A percentile compares a stretch with the other conserved stretches of the same genome.
Evolutionary conservation across 2,329 filamentous ascomycete genomes (phyloP).

Genomic region (Mycosphaerella arachidis): DNA sequence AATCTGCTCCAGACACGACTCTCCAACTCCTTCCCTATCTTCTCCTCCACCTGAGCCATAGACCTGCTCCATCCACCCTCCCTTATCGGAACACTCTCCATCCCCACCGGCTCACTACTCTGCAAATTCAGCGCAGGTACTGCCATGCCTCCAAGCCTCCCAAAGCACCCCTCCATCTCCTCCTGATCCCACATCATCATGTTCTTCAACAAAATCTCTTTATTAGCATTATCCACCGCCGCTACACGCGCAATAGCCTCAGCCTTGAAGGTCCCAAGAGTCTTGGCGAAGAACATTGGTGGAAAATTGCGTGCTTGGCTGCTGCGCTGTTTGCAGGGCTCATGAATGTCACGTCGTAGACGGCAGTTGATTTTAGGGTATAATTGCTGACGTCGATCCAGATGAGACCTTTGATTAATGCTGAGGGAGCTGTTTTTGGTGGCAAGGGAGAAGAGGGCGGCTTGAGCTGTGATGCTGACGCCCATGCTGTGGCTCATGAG

Average conservation of each 20-base stretch:
- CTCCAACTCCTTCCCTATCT: not conserved
- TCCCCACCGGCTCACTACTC: constrained; percentile 4
- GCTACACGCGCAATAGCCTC: constrained; percentile 5
- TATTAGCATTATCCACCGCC: constrained; percentile 6
- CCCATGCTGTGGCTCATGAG: constrained; percentile 16
- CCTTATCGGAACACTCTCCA: constrained; percentile 7
- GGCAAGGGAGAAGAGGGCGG: not conserved
- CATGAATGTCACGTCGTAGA: constrained; percentile 2
- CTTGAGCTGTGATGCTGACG: constrained; percentile 4
- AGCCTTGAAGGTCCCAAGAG: constrained; percentile 7
- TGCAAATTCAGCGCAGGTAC: constrained; percentile 10
- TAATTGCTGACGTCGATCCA: constrained; percentile 16
- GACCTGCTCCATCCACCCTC: constrained; percentile 3
- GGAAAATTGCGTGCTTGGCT: constrained; percentile 6
- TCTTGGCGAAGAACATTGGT: constrained; percentile 10
- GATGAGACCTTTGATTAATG: constrained; percentile 4
- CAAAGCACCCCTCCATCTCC: not conserved
- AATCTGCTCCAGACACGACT: not conserved
- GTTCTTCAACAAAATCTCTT: constrained; percentile 1
- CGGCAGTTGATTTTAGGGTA: constrained; percentile 4
- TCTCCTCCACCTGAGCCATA: constrained; percentile 9
- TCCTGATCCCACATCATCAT: constrained; percentile 11
- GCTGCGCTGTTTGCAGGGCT: not conserved
- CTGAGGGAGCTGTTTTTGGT: not conserved
- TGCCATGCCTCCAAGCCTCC: not conserved